These are phyloP conservation scores for Hylodesmum podocarpum DNA, from an alignment of 306 rosid genomes.

Conservation along the genomic window DNA sequence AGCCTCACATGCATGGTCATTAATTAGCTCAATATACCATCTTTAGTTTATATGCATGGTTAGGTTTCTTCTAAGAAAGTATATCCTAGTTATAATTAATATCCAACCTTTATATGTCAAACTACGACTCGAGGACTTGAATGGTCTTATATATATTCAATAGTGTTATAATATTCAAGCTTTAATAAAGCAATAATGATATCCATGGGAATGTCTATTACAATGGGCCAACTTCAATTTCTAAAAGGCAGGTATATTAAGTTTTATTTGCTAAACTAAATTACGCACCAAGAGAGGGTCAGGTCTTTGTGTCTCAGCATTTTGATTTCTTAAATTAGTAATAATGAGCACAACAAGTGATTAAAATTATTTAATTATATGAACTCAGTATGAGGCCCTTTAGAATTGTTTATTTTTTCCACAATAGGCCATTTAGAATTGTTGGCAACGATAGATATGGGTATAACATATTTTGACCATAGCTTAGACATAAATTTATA, in stretches of 20 bases:
- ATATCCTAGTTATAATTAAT: background rate
- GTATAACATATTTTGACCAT: conserved; percentile 1
- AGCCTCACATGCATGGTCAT: background rate
- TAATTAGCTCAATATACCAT: background rate
- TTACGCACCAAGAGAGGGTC: background rate
- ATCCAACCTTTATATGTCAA: background rate
- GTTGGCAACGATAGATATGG: background rate
- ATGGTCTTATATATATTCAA: background rate
- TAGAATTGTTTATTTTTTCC: no score
- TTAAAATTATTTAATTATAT: background rate
- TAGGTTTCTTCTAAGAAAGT: background rate
- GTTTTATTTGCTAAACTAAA: background rate
- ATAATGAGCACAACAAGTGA: background rate
- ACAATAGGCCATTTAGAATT: no score
- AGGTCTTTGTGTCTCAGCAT: background rate
- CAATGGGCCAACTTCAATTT: background rate
- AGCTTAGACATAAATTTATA: background rate
- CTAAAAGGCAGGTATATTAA: background rate
- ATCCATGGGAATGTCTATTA: conserved; percentile 7
- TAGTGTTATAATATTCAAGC: background rate
- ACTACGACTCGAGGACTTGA: background rate
- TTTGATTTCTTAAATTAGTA: background rate
- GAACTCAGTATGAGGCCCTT: background rate
- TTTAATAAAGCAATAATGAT: conserved; percentile 10
- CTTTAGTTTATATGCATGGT: background rate